Conservation (phyloP, 2,329 filamentous ascomycete species). For the Knoxdaviesia proteae region DNA sequence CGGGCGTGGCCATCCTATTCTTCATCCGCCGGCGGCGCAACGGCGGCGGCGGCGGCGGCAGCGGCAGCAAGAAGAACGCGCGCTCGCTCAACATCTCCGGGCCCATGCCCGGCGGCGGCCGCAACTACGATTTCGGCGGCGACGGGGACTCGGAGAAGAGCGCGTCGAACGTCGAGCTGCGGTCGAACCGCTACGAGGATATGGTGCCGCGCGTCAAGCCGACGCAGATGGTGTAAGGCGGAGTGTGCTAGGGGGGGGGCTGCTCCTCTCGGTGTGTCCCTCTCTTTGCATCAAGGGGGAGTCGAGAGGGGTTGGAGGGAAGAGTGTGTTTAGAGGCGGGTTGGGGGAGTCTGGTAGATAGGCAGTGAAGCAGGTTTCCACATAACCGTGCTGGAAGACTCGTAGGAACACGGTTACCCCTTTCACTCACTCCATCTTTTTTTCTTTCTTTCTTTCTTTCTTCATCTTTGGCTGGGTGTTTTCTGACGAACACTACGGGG, state of each 20-base stretch:
- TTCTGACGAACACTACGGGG: no score
- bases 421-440: no score
- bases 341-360: no score
- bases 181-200: constrained; percentile 34
- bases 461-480: neutral
- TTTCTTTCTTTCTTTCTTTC: neutral
- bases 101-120: constrained; percentile 25
- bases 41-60: constrained; percentile 1
- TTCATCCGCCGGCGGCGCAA: constrained; percentile 15
- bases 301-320: no score
- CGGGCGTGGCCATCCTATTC: constrained; percentile 17
- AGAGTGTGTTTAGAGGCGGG: no score
- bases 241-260: no score
- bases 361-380: no score
- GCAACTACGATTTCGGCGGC: constrained; percentile 8
- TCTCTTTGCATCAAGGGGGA: no score
- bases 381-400: no score
- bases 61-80: constrained; percentile 2
- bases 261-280: no score
- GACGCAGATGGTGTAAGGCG: constrained; percentile 17
- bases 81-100: constrained; percentile 13
- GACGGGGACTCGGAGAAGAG: neutral
- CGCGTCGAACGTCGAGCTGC: constrained; percentile 24
- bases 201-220: constrained; percentile 32
- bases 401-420: no score